These are phyloP conservation scores for Capronia americana DNA, from an alignment of 2,329 filamentous ascomycete genomes.

Conservation along the genomic window DNA sequence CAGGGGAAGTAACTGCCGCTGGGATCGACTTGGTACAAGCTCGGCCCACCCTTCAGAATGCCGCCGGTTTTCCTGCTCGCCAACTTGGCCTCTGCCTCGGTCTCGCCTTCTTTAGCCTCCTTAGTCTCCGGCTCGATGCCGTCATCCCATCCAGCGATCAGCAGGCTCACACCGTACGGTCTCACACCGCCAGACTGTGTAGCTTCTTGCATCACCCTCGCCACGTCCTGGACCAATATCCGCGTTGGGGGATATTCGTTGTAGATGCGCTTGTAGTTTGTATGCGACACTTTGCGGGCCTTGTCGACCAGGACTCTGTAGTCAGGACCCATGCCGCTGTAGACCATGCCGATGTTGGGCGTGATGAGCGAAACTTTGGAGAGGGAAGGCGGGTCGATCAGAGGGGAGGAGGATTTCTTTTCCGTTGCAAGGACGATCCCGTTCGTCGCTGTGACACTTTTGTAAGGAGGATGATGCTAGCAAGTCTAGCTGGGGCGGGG, in stretches of 20 bases:
- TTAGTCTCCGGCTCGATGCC: constrained; percentile 86
- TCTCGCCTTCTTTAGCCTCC: constrained; percentile 61
- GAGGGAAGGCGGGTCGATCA: constrained; percentile 92
- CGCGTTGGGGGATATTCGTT: constrained; percentile 99
- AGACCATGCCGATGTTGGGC: constrained; percentile 99
- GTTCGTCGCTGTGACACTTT: constrained; percentile 77
- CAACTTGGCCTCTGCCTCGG: constrained; percentile 71
- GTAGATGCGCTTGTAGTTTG: constrained; percentile 99
- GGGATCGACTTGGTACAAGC: constrained; percentile 98
- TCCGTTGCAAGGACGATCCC: constrained; percentile 98
- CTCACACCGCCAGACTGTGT: constrained; percentile 97
- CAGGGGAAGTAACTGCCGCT: constrained; percentile 98
- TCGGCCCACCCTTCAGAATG: constrained; percentile 92
- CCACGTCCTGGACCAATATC: constrained; percentile 98
- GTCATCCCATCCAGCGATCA: constrained; percentile 98
- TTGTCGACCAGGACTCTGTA: constrained; percentile 97
- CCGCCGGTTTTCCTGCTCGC: constrained; percentile 91
- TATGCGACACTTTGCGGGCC: constrained; percentile 97
- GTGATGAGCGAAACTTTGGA: constrained; percentile 98
- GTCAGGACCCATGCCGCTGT: constrained; percentile 98
- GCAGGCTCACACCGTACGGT: constrained; percentile 92
- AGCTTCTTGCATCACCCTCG: constrained; percentile 97
- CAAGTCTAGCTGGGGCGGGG: not conserved
- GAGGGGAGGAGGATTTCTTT: constrained; percentile 98
- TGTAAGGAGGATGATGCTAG: constrained; percentile 12